phyloP scores from a whole-genome alignment of 208 protist species.

The Angomonas deanei region DNA sequence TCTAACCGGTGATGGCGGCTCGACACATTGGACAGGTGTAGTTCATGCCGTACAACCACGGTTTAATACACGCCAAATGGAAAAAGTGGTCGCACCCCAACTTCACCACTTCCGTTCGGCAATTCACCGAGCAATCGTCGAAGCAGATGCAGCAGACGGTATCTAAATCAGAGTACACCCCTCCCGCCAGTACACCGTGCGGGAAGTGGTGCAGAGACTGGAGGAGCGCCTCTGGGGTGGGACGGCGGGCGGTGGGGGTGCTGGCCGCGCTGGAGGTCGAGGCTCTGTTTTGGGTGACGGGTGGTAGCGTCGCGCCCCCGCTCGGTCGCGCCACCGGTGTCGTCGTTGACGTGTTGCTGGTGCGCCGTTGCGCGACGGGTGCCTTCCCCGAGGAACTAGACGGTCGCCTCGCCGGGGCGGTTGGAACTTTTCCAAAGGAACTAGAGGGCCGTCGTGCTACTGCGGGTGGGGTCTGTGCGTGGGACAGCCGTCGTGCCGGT shows the following conservation, averaged over 20 bases:
- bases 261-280: background rate
- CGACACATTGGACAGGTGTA: slow-evolving; percentile 29
- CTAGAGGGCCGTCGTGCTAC: no score
- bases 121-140: slow-evolving; percentile 11
- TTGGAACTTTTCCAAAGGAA: no score
- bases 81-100: slow-evolving; percentile 33
- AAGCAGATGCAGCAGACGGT: slow-evolving; percentile 18
- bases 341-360: background rate
- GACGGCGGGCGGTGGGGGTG: background rate
- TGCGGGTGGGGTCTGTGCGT: no score
- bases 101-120: slow-evolving; percentile 14
- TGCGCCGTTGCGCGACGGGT: no score
- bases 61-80: slow-evolving; percentile 25
- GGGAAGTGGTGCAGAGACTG: background rate
- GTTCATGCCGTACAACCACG: slow-evolving; percentile 21
- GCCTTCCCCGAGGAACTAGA: no score
- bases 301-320: no score
- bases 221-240: slow-evolving; percentile 4
- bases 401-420: no score
- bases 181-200: background rate
- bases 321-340: background rate
- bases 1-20: no score
- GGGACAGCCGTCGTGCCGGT: no score
- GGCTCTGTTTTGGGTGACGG: no score
- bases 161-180: background rate